Conservation (phyloP, 768 basidiomycete genomes). For the Podaxis rugospora region DNA sequence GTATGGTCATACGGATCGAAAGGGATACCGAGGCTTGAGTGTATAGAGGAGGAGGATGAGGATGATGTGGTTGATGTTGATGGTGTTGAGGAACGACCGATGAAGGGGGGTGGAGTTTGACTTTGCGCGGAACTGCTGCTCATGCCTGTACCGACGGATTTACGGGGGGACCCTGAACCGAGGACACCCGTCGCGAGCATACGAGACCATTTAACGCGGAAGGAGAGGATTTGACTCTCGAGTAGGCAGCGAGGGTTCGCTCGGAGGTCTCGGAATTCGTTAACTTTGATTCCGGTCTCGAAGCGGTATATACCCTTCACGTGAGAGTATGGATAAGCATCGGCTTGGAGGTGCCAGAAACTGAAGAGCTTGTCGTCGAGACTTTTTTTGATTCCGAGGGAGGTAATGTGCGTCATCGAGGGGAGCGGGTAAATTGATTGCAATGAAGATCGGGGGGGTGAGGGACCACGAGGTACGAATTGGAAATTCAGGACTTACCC, state of each 20-base stretch:
- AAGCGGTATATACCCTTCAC: conserved; percentile 86
- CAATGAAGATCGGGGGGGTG: neutral
- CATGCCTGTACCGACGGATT: conserved; percentile 11
- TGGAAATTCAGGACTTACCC: conserved; percentile 46
- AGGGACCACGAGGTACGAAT: neutral
- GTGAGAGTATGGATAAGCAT: conserved; percentile 68
- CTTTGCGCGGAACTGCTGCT: conserved; percentile 6
- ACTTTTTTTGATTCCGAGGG: conserved; percentile 30
- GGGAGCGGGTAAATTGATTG: neutral
- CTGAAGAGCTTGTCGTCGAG: conserved; percentile 90
- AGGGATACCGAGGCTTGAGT: conserved; percentile 53
- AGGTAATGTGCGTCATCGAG: conserved; percentile 2
- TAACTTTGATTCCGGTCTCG: conserved; percentile 84
- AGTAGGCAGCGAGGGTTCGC: conserved; percentile 86
- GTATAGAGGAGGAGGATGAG: neutral
- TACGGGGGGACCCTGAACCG: conserved; percentile 32
- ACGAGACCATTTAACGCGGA: conserved; percentile 78
- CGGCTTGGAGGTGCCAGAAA: conserved; percentile 83
- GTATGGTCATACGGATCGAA: conserved; percentile 79
- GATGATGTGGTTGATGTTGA: neutral
- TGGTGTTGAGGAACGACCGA: conserved; percentile 18
- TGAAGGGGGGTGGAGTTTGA: conserved; percentile 29
- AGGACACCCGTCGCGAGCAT: conserved; percentile 68
- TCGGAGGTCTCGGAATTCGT: conserved; percentile 83
- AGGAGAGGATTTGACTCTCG: conserved; percentile 76